Evolutionary conservation across 345 rosid genomes (phyloP).

Genomic region (Pistacia vera): DNA sequence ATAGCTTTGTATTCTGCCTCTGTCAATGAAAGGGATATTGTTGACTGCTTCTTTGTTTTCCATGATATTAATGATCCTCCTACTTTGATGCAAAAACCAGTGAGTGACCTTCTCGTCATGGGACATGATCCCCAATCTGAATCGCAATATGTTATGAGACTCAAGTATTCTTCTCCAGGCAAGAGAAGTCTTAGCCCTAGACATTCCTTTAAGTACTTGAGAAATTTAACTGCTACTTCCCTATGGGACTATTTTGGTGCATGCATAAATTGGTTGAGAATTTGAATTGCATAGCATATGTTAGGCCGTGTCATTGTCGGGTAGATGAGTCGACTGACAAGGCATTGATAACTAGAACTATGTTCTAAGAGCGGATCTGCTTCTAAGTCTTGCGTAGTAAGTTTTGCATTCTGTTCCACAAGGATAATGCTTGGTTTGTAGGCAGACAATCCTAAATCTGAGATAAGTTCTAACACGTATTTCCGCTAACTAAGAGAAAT

Average conservation of each 20-base stretch:
- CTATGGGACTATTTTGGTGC: not conserved
- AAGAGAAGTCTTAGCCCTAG: not conserved
- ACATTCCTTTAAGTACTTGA: not conserved
- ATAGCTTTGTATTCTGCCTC: not conserved
- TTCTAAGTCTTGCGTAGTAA: not conserved
- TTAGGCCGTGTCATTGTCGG: not conserved
- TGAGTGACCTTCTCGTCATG: too few relatives aligned
- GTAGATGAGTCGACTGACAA: too few relatives aligned
- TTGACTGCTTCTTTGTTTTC: not conserved
- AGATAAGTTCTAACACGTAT: too few relatives aligned
- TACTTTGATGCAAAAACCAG: not conserved
- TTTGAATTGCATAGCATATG: not conserved
- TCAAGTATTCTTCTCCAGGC: not conserved
- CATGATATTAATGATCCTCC: not conserved
- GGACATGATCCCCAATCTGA: too few relatives aligned
- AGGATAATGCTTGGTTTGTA: too few relatives aligned
- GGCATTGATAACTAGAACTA: too few relatives aligned
- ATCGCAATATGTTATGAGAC: not conserved
- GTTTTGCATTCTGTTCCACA: too few relatives aligned
- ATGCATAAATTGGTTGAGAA: not conserved
- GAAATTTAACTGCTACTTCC: not conserved
- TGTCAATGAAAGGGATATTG: not conserved
- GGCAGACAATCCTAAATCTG: too few relatives aligned
- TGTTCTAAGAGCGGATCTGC: not conserved
- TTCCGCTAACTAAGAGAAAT: too few relatives aligned